phyloP scores from a whole-genome alignment of 2,329 filamentous ascomycete species.

The Arthroderma sp. region DNA sequence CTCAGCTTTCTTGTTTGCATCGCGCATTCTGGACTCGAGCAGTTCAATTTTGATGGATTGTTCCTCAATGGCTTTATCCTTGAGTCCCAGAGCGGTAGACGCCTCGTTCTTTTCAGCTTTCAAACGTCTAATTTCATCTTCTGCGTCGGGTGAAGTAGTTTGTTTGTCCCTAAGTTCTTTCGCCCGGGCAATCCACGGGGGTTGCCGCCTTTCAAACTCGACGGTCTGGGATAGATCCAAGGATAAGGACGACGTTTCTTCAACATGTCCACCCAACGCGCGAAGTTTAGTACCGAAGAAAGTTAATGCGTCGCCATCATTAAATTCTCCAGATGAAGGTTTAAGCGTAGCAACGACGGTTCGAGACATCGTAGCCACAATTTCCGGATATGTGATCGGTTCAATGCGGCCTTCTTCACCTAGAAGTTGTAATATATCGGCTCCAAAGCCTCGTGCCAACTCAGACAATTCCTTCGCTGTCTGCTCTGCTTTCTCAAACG shows the following conservation, averaged over 20 bases:
- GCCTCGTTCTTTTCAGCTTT: conserved; percentile 70
- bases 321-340: conserved; percentile 15
- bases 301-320: conserved; percentile 48
- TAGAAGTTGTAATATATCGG: conserved; percentile 52
- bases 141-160: conserved; percentile 64
- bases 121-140: conserved; percentile 69
- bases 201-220: conserved; percentile 62
- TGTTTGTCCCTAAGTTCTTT: conserved; percentile 73
- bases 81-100: conserved; percentile 55
- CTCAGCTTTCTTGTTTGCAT: conserved; percentile 62
- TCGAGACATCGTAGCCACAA: conserved; percentile 45
- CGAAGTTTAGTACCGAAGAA: conserved; percentile 56
- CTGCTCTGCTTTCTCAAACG: conserved; percentile 57
- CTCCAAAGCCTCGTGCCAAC: conserved; percentile 54
- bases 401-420: conserved; percentile 59
- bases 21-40: conserved; percentile 73
- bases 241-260: conserved; percentile 57
- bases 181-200: conserved; percentile 74
- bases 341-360: conserved; percentile 16
- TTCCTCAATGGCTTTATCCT: conserved; percentile 74
- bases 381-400: conserved; percentile 52
- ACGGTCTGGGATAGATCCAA: conserved; percentile 58
- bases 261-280: conserved; percentile 48
- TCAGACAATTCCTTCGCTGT: conserved; percentile 52
- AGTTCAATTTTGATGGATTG: conserved; percentile 85